Conservation (phyloP, 192 early-diverging fungal species). For the Diversispora eburnea region DNA sequence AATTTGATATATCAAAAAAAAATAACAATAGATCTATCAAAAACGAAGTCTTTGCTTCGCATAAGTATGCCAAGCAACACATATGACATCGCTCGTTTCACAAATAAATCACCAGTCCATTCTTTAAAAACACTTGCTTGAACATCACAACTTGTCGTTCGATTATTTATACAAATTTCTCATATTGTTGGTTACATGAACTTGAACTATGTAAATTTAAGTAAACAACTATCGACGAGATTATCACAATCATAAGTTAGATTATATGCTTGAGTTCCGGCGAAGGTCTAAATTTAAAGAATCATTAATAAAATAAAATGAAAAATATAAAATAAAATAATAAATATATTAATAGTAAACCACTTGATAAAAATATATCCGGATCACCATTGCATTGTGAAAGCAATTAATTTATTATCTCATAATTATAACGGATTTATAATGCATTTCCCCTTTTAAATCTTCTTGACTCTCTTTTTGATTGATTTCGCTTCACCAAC, state of each 20-base stretch:
- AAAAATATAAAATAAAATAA: not conserved
- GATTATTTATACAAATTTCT: constrained; percentile 31
- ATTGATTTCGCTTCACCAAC: too few relatives aligned
- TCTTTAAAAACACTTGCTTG: constrained; percentile 32
- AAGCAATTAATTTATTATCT: too few relatives aligned
- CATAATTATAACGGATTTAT: too few relatives aligned
- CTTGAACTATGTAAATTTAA: constrained; percentile 22
- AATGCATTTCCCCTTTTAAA: too few relatives aligned
- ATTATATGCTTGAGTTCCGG: constrained; percentile 38
- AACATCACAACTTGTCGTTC: constrained; percentile 32
- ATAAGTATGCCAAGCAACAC: constrained; percentile 36
- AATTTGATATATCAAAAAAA: too few relatives aligned
- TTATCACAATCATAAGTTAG: constrained; percentile 36
- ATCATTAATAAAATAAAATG: not conserved
- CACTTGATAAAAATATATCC: constrained; percentile 43
- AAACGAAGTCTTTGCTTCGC: too few relatives aligned
- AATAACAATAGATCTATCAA: too few relatives aligned
- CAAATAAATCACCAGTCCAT: constrained; percentile 38
- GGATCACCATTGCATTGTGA: constrained; percentile 34
- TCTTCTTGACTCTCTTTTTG: too few relatives aligned
- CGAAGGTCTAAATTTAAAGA: constrained; percentile 34
- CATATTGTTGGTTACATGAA: constrained; percentile 30
- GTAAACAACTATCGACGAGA: constrained; percentile 29
- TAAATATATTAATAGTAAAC: not conserved
- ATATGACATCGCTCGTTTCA: constrained; percentile 33